Base-by-base conservation (phyloP, 345 rosid species). In the Populus tremula region DNA sequence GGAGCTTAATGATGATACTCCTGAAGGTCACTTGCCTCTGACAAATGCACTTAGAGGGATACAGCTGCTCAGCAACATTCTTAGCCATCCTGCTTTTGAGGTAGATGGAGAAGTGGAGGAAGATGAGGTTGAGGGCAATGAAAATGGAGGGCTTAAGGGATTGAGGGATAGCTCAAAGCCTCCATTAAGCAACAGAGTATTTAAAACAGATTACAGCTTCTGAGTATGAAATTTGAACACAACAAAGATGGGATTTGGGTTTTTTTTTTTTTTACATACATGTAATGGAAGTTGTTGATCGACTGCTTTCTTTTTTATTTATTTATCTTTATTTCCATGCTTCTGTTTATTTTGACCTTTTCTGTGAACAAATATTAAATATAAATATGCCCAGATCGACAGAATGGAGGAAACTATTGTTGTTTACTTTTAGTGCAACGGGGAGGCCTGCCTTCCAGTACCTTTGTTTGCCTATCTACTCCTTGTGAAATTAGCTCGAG, bases 1-100 rank as follows among this genome's bases (percentile, higher is more conserved):
- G 99, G 99, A 96, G 79, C 87, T 92, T 2, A 77, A 79, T 12
- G 90, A 88, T 39, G 91, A 91, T 67, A 93, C 91, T 13, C 96
- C 99, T 5, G 82, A 86, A 35, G 99, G 98, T 4, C 99, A 96
- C 67, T 75, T 96, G 87, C 99, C 99, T 17, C 82, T 96, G 65
- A 96, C 99, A 1, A 96, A 96, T 81, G 98, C 99, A 2, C 85
- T 96, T 9, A 85, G 99, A 77, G 99, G 99, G 16, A 92, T 90
- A 5, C 98, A 83, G 84, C 77, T 96, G 81, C 83, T 96, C n/a
- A 88, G 47, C 70, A 41, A 88, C 74, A 84, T 96, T 72, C 83
- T 96, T 10, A 92, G 72, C 69, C 99, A 96, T 82, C 97, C 96
- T 1, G 97, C 98, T 53, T 96, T 96, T 85, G 88, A 67, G 0